Base-by-base conservation (phyloP, 768 basidiomycete genomes). In the Tricholoma sp. region DNA sequence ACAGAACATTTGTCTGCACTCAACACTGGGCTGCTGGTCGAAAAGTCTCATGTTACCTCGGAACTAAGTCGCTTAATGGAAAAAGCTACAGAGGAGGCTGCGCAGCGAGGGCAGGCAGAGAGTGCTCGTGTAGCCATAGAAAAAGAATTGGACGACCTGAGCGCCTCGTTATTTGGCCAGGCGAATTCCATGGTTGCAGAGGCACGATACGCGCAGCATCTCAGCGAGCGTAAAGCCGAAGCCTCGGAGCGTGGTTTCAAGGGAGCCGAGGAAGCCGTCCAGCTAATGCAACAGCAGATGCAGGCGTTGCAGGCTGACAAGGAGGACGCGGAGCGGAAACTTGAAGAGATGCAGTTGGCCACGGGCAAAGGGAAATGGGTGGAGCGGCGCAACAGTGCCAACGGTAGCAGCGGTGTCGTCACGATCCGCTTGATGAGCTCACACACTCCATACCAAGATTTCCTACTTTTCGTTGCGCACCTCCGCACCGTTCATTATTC, bases 181-280 rank as follows among this genome's bases (percentile, higher is more conserved):
- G 96, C 96, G 5, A 98, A 99, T 69, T 86, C 81, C 5, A 99
- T 99, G 97, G 96, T 98, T n/a, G 93, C 91, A 0, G 89, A 93
- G 67, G 96, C 95, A 19, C 82, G 94, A 14, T 79, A 85, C 58
- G 85, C 88, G 4, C 75, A 69, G 59, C 71, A 76, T 34, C 67
- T 77, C 59, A 86, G 89, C 76, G 81, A 94, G 66, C 79, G 85
- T 41, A 89, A 91, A 65, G 84, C 88, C 1, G 81, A 83, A 57
- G 84, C 85, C 31, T 85, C 91, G 10, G 91, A 96, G 70, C 75
- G 78, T 21, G 88, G 91, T 8, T 70, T 95, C 58, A 84, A 81
- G 62, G 82, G 84, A n/a, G 90, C 93, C 0, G 94, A 96, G 70
- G 90, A 94, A 59, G 88, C 87, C 4, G 89, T 96, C 31, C 77